These are phyloP conservation scores for Puccinia novopanici DNA, from an alignment of 1,284 basidiomycete species.

Conservation along the genomic window DNA sequence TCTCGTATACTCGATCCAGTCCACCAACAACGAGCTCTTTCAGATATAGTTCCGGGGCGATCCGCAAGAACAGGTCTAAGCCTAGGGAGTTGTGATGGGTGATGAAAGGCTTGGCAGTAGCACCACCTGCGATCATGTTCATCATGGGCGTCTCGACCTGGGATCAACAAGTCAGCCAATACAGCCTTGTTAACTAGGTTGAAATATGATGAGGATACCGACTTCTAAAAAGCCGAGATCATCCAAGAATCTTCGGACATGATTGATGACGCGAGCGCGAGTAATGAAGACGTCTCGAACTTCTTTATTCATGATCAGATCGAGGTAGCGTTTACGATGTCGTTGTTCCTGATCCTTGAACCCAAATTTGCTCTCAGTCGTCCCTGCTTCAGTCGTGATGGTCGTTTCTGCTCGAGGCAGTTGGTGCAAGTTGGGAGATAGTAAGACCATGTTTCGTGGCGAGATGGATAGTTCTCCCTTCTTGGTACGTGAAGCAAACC, in stretches of 20 bases:
- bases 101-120: conserved; percentile 96
- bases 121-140: conserved; percentile 93
- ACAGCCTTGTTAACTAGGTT: not conserved
- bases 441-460: conserved; percentile 78
- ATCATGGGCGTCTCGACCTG: conserved; percentile 96
- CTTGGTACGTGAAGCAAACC: conserved; percentile 86
- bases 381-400: conserved; percentile 51
- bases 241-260: conserved; percentile 74
- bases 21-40: conserved; percentile 98
- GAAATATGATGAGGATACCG: not conserved
- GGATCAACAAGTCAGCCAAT: not conserved
- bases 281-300: conserved; percentile 90
- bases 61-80: conserved; percentile 95
- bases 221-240: conserved; percentile 87
- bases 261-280: conserved; percentile 64
- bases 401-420: conserved; percentile 63
- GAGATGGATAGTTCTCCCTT: conserved; percentile 93
- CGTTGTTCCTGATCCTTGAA: conserved; percentile 95
- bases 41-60: conserved; percentile 96
- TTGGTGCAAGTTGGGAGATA: conserved; percentile 94
- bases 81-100: conserved; percentile 99
- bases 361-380: conserved; percentile 61
- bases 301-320: conserved; percentile 90
- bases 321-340: conserved; percentile 98
- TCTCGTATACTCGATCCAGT: conserved; percentile 95